Percentiles rank a stretch among this genome's conserved stretches.
These are phyloP conservation scores for Cytospora piceicola DNA, from an alignment of 2,329 filamentous ascomycete species.

Conservation along the genomic window DNA sequence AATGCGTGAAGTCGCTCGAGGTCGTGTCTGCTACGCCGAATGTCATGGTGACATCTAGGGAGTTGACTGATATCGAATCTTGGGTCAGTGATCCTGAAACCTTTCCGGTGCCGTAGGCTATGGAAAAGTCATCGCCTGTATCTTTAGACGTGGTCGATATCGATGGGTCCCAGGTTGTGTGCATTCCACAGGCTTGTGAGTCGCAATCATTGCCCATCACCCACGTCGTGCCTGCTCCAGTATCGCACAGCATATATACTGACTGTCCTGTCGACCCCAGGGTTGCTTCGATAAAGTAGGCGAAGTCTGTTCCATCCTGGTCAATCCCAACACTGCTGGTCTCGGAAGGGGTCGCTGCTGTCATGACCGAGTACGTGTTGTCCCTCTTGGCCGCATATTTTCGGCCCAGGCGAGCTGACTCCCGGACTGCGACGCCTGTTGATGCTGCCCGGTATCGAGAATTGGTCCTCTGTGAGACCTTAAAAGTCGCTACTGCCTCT, in stretches of 20 bases:
- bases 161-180: slow-evolving; percentile 69
- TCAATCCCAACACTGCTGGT: slow-evolving; percentile 58
- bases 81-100: slow-evolving; percentile 68
- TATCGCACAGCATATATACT: slow-evolving; percentile 67
- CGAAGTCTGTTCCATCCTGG: slow-evolving; percentile 69
- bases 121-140: slow-evolving; percentile 59
- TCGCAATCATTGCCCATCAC: slow-evolving; percentile 75
- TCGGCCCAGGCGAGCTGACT: slow-evolving; percentile 43
- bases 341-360: slow-evolving; percentile 49
- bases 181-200: slow-evolving; percentile 66
- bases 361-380: slow-evolving; percentile 53
- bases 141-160: slow-evolving; percentile 68
- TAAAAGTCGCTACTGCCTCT: slow-evolving; percentile 42
- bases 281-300: slow-evolving; percentile 63
- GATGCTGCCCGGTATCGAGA: slow-evolving; percentile 41
- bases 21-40: slow-evolving; percentile 76
- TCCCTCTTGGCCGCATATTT: slow-evolving; percentile 49
- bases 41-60: slow-evolving; percentile 63
- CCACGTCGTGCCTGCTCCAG: slow-evolving; percentile 77
- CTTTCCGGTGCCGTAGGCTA: slow-evolving; percentile 77
- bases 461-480: slow-evolving; percentile 45
- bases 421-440: slow-evolving; percentile 43
- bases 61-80: slow-evolving; percentile 70
- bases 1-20: slow-evolving; percentile 74
- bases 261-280: slow-evolving; percentile 59